Base-by-base conservation (phyloP, 2,329 filamentous ascomycete genomes). In the Rutstroemia sp. region DNA sequence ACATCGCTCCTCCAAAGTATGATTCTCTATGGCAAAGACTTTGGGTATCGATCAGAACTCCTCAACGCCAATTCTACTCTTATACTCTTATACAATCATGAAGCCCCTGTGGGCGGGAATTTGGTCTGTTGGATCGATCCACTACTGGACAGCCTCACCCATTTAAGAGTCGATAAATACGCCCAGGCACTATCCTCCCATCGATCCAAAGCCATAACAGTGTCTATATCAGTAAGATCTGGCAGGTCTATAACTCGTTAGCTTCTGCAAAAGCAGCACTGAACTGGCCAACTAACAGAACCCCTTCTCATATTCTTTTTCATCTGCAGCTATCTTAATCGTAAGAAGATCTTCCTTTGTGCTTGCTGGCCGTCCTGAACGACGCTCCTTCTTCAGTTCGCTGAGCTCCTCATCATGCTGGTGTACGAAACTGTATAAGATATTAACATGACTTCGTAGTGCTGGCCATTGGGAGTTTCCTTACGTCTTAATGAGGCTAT, bases 121-220 rank as follows among this genome's bases (percentile, higher is more conserved):
- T 78, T 86, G 23, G 88, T 87, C n/a, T 83, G 74, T 65, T 83
- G 80, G 60, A 84, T 78, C 12, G 71, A 74, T 4, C 89, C 89
- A 30, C 80, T 76, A 56, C 78, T 82, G 4, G 80, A 80, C 56
- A 96, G 76, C 59, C 89, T 84, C 59, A 90, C 78, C 78, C 92
- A 97, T 58, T 84, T 82, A 63, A 96, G 70, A 8, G 80, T 86
- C 36, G 84, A 82, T 60, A 96, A 78, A 65, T 87, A 86, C 8
- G 88, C 79, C 92, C 92, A 97, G 25, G 88, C 81, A 4, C 88
- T 88, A 61, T 90, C 87, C 89, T 90, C 87, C 89, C 91, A 97
- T 21, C 78, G 76, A 60, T 82, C 79, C 42, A 97, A 72, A 62
- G 81, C 78, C 57, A 78, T 72, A 51, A 88, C 73, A 63, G 85